Base-by-base conservation (phyloP, 352 stramenopile species). In the Phytophthora sansomeana region DNA sequence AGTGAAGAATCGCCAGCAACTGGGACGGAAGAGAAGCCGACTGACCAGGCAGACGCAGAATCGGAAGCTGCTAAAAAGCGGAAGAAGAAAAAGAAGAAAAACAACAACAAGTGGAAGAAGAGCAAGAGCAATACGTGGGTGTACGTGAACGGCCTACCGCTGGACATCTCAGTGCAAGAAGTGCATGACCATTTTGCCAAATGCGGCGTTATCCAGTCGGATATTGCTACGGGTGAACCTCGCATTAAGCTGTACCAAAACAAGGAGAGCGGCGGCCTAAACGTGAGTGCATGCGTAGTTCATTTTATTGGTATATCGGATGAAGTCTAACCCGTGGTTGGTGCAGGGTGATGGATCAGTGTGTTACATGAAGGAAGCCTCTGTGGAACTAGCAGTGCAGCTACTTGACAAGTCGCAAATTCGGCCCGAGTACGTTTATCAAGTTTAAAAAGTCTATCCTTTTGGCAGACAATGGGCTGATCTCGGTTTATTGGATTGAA, bases 231-330 rank as follows among this genome's bases (percentile, higher is more conserved):
- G 13, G 82, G 97, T 46, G 80, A 95, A 52, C 96, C 96, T 8
- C 97, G 97, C 51, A 97, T 99, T 63, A 99, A 99, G 67, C 72
- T 99, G 5, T 99, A 99, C 75, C 58, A 83, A 47, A 83, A 96
- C 73, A 96, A 96, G 59, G 77, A 95, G 30, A 80, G 79, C 30
- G 93, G 89, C 10, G 75, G 84, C 4, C 69, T 97, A 10, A 99
- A 99, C 43, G 87, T 95, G 77, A 32, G 83, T 74, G 21, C 21
- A 24, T 24, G 21, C 21, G 21, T 24, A 24, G 21, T 24, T 24
- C 21, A 24, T 24, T 24, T 24, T 24, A 24, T 24, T 24, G 21
- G 3, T 24, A 24, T 24, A 24, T 24, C 21, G 21, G 21, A 1
- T 24, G 21, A 24, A 24, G 21, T 3, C 21, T 24, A 24, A 24